phyloP scores from a whole-genome alignment of 306 rosid genomes.

The Castanopsis chinensis region DNA sequence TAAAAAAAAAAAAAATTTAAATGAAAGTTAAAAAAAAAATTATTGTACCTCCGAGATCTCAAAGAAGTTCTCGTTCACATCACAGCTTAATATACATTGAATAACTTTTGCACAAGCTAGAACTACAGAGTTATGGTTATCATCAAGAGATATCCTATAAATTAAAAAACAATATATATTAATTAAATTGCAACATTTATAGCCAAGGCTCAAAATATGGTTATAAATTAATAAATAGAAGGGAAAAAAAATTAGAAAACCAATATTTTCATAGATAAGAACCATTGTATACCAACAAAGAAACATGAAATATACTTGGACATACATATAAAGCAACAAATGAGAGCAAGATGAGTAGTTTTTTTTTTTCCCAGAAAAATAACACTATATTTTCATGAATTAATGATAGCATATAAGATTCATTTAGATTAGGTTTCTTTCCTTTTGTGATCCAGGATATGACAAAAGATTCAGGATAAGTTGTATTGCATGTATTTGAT shows the following conservation, averaged over 20 bases:
- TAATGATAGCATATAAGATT: neutral
- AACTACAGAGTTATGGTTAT: constrained; percentile 83
- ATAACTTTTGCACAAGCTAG: constrained; percentile 72
- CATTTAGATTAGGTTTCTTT: neutral
- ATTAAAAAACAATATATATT: constrained; percentile 13
- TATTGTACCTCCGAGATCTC: constrained; percentile 60
- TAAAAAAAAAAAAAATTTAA: neutral
- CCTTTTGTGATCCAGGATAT: neutral
- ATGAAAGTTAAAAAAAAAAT: constrained; percentile 4
- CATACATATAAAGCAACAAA: neutral
- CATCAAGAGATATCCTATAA: constrained; percentile 83
- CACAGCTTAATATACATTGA: constrained; percentile 68
- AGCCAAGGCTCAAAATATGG: neutral
- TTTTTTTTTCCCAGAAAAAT: neutral
- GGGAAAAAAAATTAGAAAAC: neutral
- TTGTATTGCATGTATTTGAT: neutral
- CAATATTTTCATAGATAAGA: neutral
- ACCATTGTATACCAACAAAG: neutral
- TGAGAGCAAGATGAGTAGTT: neutral
- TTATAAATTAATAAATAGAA: neutral
- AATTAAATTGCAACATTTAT: neutral
- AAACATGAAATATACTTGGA: neutral
- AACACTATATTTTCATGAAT: neutral
- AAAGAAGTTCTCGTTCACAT: constrained; percentile 72
- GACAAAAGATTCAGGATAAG: neutral